Conservation (phyloP, 2,329 filamentous ascomycete genomes). For the Claviceps maximensis region DNA sequence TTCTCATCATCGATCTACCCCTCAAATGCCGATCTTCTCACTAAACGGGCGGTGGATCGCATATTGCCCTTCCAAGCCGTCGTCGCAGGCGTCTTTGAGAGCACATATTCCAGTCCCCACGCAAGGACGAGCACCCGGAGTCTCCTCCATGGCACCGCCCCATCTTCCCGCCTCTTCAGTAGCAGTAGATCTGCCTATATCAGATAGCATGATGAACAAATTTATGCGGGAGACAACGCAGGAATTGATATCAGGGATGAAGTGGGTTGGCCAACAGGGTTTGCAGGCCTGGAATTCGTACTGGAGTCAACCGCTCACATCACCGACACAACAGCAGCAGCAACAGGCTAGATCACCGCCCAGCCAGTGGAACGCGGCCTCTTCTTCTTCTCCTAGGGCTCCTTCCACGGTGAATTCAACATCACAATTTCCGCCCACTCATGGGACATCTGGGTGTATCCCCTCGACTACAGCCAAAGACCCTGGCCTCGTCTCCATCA, state of each 20-base stretch:
- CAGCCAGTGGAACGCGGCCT: constrained; percentile 33
- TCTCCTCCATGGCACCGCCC: constrained; percentile 51
- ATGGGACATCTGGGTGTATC: constrained; percentile 35
- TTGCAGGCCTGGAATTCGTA: constrained; percentile 69
- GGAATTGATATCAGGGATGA: constrained; percentile 60
- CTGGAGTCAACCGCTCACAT: constrained; percentile 47
- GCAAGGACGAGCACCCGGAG: constrained; percentile 40
- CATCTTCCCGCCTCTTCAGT: constrained; percentile 54
- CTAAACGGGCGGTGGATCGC: constrained; percentile 65
- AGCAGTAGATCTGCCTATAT: constrained; percentile 57
- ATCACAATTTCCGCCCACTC: constrained; percentile 59
- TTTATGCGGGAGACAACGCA: constrained; percentile 70
- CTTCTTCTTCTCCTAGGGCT: constrained; percentile 15
- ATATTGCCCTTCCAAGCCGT: constrained; percentile 59
- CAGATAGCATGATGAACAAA: constrained; percentile 60
- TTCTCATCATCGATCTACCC: constrained; percentile 20
- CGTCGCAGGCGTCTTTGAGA: constrained; percentile 56
- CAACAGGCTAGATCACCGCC: constrained; percentile 28
- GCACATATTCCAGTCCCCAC: constrained; percentile 48
- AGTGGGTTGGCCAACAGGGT: constrained; percentile 66
- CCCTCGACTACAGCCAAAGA: constrained; percentile 48
- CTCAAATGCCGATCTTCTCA: constrained; percentile 53
- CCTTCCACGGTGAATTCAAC: constrained; percentile 29
- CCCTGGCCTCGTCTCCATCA: constrained; percentile 59
- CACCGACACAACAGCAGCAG: constrained; percentile 14